Evolutionary conservation across 176 grass and related monocot genomes (phyloP).

Genomic region (Areca catechu): DNA sequence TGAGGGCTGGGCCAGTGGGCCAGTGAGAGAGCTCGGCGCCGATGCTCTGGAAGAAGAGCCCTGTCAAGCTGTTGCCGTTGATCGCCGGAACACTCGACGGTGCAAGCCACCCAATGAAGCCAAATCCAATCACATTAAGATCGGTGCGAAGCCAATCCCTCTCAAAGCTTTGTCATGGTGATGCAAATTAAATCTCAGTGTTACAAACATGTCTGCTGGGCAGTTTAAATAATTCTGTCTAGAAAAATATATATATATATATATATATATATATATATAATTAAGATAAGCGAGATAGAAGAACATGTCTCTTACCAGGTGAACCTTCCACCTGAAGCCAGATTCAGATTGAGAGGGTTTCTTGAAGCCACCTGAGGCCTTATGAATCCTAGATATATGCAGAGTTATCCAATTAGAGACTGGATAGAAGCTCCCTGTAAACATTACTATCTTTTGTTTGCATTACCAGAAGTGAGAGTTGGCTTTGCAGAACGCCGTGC

Average conservation of each 20-base stretch:
- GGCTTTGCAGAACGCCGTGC: background rate
- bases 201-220: no score
- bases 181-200: background rate
- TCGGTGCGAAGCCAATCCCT: constrained; percentile 86
- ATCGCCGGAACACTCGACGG: constrained; percentile 84
- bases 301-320: constrained; percentile 34
- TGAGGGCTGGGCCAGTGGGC: constrained; percentile 60
- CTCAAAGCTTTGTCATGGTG: constrained; percentile 32
- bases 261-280: no score
- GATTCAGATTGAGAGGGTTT: constrained; percentile 44
- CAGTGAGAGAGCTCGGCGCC: constrained; percentile 83
- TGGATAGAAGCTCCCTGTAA: no score
- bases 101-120: constrained; percentile 81
- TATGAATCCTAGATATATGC: constrained; percentile 27
- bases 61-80: constrained; percentile 83
- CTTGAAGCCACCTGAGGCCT: constrained; percentile 39
- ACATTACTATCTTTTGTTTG: no score
- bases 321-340: constrained; percentile 54
- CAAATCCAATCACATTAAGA: constrained; percentile 90
- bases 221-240: no score
- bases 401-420: no score
- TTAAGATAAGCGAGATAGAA: no score
- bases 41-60: constrained; percentile 96
- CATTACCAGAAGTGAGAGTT: constrained; percentile 1
- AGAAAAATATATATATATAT: no score